These are phyloP conservation scores for Trametes gibbosa DNA, from an alignment of 768 basidiomycete genomes.

Conservation along the genomic window DNA sequence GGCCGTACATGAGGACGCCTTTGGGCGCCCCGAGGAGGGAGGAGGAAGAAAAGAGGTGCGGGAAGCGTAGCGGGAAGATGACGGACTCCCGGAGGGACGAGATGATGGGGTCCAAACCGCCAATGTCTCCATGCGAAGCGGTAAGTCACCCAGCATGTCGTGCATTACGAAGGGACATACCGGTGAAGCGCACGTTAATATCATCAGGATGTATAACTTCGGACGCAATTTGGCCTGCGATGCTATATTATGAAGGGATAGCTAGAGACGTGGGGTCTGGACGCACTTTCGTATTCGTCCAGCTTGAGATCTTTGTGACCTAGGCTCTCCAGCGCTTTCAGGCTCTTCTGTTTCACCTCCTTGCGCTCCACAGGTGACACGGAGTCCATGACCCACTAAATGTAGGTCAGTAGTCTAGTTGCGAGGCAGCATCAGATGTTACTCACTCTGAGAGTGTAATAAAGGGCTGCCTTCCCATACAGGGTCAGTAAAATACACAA, in stretches of 20 bases:
- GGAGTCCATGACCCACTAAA: slow-evolving; percentile 65
- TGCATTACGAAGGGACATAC: slow-evolving; percentile 38
- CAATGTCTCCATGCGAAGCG: slow-evolving; percentile 59
- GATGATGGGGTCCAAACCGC: slow-evolving; percentile 90
- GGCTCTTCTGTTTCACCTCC: slow-evolving; percentile 64
- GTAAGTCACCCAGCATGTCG: not conserved
- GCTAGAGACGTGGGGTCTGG: not conserved
- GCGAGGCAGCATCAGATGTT: not conserved
- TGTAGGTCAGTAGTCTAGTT: not conserved
- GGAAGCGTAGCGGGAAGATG: slow-evolving; percentile 91
- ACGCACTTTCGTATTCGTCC: slow-evolving; percentile 87
- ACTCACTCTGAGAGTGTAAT: slow-evolving; percentile 71
- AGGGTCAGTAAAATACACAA: not conserved
- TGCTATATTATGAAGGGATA: slow-evolving; percentile 6
- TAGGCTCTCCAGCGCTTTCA: slow-evolving; percentile 66
- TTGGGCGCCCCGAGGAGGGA: slow-evolving; percentile 91
- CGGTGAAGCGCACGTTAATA: slow-evolving; percentile 71
- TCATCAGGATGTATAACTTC: slow-evolving; percentile 94
- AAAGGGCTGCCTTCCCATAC: slow-evolving; percentile 63
- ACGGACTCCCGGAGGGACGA: slow-evolving; percentile 90
- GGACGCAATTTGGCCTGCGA: slow-evolving; percentile 75
- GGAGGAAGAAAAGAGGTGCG: slow-evolving; percentile 78
- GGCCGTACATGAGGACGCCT: slow-evolving; percentile 93
- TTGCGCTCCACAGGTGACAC: slow-evolving; percentile 49
- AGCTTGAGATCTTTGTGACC: slow-evolving; percentile 74